Conservation (phyloP, 257 asterid species). For the Nicotiana tomentosiformis region DNA sequence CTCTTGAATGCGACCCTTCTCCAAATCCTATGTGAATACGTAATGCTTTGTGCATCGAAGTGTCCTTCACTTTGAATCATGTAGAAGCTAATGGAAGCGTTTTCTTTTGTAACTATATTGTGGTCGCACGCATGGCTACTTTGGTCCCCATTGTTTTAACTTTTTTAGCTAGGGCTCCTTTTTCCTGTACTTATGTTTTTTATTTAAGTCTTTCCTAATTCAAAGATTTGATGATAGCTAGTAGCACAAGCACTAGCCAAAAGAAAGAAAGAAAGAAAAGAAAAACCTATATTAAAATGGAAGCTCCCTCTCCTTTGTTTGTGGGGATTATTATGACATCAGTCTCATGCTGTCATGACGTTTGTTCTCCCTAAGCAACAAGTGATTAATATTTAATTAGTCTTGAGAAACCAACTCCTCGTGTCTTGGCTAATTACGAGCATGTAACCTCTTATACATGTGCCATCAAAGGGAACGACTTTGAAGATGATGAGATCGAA, state of each 20-base stretch:
- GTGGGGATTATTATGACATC: constrained; percentile 66
- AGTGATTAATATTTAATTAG: not conserved
- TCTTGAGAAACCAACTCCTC: not conserved
- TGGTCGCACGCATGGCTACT: constrained; percentile 79
- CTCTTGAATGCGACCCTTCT: too few species aligned
- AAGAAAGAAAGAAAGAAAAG: not conserved
- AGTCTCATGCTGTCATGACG: constrained; percentile 70
- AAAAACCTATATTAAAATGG: not conserved
- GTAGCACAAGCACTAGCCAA: constrained; percentile 27
- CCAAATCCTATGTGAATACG: too few species aligned
- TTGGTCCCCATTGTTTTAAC: constrained; percentile 42
- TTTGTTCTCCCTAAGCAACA: constrained; percentile 2
- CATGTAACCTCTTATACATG: too few species aligned
- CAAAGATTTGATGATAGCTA: constrained; percentile 53
- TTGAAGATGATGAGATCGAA: too few species aligned
- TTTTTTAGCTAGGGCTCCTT: not conserved
- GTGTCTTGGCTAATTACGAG: constrained; percentile 1
- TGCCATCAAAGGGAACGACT: too few species aligned
- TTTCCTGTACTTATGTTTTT: not conserved
- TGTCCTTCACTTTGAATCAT: too few species aligned
- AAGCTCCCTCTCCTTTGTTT: constrained; percentile 3
- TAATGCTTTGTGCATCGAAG: too few species aligned
- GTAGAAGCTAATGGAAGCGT: not conserved
- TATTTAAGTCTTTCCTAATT: not conserved
- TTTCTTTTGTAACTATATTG: constrained; percentile 14